phyloP scores from a whole-genome alignment of 2,329 filamentous ascomycete species.

The Spiromastix sp. region DNA sequence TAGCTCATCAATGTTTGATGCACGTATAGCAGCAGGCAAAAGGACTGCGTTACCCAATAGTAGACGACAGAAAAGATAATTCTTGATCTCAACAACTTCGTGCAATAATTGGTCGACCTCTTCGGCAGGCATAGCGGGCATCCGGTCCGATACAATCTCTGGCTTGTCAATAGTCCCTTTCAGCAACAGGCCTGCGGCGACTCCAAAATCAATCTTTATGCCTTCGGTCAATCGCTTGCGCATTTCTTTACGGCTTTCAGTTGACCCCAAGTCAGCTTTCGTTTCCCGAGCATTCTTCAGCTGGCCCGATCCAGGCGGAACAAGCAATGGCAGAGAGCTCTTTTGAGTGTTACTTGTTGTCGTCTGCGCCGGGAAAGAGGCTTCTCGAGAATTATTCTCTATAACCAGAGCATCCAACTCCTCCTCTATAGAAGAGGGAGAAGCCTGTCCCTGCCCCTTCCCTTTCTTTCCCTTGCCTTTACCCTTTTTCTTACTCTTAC shows the following conservation, averaged over 20 bases:
- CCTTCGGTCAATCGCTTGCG: constrained; percentile 31
- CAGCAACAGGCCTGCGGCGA: background rate
- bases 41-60: constrained; percentile 37
- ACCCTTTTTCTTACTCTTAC: constrained; percentile 23
- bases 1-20: constrained; percentile 34
- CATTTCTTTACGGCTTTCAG: constrained; percentile 33
- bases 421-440: too few relatives aligned
- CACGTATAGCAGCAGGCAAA: constrained; percentile 33
- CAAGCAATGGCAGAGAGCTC: too few relatives aligned
- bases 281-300: too few relatives aligned
- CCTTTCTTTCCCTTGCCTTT: constrained; percentile 14
- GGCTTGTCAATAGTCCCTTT: constrained; percentile 22
- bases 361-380: too few relatives aligned
- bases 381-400: too few relatives aligned
- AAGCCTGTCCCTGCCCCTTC: too few relatives aligned
- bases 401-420: too few relatives aligned
- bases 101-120: constrained; percentile 34
- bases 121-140: constrained; percentile 30
- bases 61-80: constrained; percentile 39
- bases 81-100: constrained; percentile 41
- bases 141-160: constrained; percentile 20
- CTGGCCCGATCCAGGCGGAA: too few relatives aligned
- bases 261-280: background rate
- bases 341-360: too few relatives aligned
- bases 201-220: constrained; percentile 21